These are phyloP conservation scores for Amylostereum chailletii DNA, from an alignment of 1,284 basidiomycete genomes.

Conservation along the genomic window DNA sequence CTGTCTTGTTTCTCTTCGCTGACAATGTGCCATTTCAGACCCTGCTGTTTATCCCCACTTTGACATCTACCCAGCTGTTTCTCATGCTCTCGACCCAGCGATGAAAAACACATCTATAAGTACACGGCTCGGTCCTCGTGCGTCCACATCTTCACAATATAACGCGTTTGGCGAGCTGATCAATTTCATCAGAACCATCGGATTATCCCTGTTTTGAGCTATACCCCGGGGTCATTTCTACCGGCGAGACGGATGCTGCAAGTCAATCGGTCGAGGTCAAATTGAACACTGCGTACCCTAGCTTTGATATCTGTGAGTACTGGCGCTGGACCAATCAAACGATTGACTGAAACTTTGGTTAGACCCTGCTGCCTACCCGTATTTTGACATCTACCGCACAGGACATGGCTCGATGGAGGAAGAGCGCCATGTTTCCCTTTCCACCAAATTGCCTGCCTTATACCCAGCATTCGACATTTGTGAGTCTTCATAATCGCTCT, in stretches of 20 bases:
- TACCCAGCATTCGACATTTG: slow-evolving; percentile 20
- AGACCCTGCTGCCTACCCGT: slow-evolving; percentile 25
- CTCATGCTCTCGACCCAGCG: background rate
- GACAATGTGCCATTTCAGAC: slow-evolving; percentile 9
- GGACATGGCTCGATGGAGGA: background rate
- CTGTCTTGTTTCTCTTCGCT: background rate
- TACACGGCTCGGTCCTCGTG: too few species aligned
- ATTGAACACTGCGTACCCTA: slow-evolving; percentile 26
- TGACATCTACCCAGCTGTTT: slow-evolving; percentile 18
- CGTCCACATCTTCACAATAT: too few species aligned
- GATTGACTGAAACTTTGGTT: slow-evolving; percentile 1
- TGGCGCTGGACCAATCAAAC: background rate
- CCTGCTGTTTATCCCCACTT: slow-evolving; percentile 19
- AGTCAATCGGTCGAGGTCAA: slow-evolving; percentile 9
- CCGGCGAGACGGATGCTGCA: background rate
- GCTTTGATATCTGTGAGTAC: slow-evolving; percentile 15
- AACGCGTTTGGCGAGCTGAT: background rate
- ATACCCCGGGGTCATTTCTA: slow-evolving; percentile 7
- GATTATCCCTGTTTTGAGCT: slow-evolving; percentile 12
- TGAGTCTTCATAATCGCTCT: slow-evolving; percentile 6
- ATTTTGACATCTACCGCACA: slow-evolving; percentile 22
- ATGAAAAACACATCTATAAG: background rate
- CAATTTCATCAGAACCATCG: slow-evolving; percentile 10
- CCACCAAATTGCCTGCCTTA: slow-evolving; percentile 5
- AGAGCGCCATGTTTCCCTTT: background rate